Percentiles rank a stretch among this genome's conserved stretches.
These are phyloP conservation scores for Tricholoma terreum DNA, from an alignment of 768 basidiomycete genomes.

Conservation along the genomic window DNA sequence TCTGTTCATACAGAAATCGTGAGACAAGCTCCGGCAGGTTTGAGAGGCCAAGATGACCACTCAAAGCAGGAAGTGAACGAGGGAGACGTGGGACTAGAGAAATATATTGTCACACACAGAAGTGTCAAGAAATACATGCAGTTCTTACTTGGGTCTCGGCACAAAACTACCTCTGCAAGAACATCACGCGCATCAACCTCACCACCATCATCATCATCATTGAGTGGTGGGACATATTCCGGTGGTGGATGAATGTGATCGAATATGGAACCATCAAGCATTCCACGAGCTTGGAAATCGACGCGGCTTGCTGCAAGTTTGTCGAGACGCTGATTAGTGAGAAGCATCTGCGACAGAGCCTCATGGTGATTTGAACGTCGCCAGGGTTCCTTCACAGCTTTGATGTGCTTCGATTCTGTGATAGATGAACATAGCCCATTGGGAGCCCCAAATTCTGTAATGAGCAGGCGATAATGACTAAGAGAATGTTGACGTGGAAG, in stretches of 20 bases:
- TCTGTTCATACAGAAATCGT: slow-evolving; percentile 16
- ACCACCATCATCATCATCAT: slow-evolving; percentile 1
- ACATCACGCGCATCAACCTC: background rate
- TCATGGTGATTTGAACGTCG: slow-evolving; percentile 11
- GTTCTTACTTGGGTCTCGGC: background rate
- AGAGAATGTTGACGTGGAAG: slow-evolving; percentile 20
- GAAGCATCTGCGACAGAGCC: slow-evolving; percentile 16
- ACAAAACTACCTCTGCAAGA: background rate
- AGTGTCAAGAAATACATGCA: background rate
- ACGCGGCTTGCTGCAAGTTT: slow-evolving; percentile 6
- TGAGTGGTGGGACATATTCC: background rate
- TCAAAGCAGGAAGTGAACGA: background rate
- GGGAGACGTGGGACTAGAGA: background rate
- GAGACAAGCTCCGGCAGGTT: slow-evolving; percentile 8
- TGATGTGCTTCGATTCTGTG: too few relatives aligned
- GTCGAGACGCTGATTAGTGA: slow-evolving; percentile 14
- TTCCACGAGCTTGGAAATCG: slow-evolving; percentile 3
- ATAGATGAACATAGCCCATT: too few relatives aligned
- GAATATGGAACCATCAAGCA: background rate
- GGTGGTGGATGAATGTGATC: background rate
- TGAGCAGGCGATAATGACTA: slow-evolving; percentile 11
- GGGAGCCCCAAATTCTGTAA: slow-evolving; percentile 14
- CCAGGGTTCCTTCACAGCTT: slow-evolving; percentile 20
- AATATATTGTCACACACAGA: background rate
- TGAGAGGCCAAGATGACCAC: slow-evolving; percentile 4